phyloP scores from a whole-genome alignment of 371 early-diverging fungal genomes.

The Rhizomucor pusillus region DNA sequence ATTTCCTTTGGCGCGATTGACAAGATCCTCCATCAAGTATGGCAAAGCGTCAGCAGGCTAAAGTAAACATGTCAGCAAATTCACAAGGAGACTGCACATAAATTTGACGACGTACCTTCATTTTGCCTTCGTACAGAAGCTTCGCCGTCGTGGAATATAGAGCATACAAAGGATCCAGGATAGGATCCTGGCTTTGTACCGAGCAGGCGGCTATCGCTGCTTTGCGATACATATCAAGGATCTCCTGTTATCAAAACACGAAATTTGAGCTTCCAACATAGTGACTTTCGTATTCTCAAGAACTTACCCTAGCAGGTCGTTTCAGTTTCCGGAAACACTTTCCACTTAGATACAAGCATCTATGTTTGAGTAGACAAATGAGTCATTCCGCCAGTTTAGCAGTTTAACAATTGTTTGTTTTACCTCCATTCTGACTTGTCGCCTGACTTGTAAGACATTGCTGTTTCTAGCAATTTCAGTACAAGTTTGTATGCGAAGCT shows the following conservation, averaged over 20 bases:
- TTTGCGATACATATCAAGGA: constrained; percentile 41
- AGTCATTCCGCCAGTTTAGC: neutral
- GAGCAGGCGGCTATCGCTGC: constrained; percentile 42
- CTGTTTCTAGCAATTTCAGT: constrained; percentile 28
- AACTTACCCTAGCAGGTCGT: constrained; percentile 36
- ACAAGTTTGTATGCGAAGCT: constrained; percentile 46
- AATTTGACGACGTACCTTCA: constrained; percentile 29
- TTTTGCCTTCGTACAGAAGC: constrained; percentile 36
- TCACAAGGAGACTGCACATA: neutral
- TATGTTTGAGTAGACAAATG: constrained; percentile 15
- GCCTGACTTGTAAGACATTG: constrained; percentile 33
- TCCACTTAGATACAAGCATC: constrained; percentile 58
- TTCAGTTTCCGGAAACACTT: constrained; percentile 59
- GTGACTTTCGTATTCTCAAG: neutral
- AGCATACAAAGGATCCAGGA: constrained; percentile 59
- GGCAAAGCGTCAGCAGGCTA: constrained; percentile 3
- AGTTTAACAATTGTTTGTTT: neutral
- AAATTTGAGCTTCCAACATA: neutral
- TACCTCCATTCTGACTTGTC: constrained; percentile 44
- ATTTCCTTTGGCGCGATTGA: neutral
- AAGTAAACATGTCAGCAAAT: neutral
- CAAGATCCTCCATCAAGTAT: neutral
- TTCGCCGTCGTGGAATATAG: constrained; percentile 59
- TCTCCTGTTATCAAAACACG: constrained; percentile 25
- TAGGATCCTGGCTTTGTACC: constrained; percentile 44